Percentiles rank a stretch among this genome's conserved stretches.
These are phyloP conservation scores for Wickerhamiella infanticola DNA, from an alignment of 1,139 yeast species.

Conservation along the genomic window DNA sequence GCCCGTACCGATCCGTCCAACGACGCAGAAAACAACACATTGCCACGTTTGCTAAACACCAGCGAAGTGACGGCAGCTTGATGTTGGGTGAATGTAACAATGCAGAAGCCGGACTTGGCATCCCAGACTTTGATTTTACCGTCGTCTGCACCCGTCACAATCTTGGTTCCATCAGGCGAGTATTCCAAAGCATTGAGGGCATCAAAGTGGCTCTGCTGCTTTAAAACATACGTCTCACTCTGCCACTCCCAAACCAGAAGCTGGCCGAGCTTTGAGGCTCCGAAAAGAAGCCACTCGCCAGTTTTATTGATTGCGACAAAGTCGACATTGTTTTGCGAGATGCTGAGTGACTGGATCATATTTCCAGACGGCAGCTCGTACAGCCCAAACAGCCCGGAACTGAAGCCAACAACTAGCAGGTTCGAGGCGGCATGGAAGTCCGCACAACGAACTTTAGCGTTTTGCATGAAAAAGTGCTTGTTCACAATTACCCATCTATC, in stretches of 20 bases:
- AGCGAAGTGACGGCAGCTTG: slow-evolving; percentile 79
- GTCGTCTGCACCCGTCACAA: slow-evolving; percentile 91
- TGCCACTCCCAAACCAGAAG: slow-evolving; percentile 97
- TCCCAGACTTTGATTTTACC: slow-evolving; percentile 98
- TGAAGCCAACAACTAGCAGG: slow-evolving; percentile 75
- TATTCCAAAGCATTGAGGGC: slow-evolving; percentile 69
- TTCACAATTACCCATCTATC: slow-evolving; percentile 71
- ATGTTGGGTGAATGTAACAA: slow-evolving; percentile 85
- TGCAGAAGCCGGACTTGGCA: slow-evolving; percentile 77
- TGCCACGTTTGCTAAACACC: slow-evolving; percentile 74
- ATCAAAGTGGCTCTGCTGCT: slow-evolving; percentile 96
- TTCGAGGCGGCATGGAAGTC: slow-evolving; percentile 64
- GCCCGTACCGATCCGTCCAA: slow-evolving; percentile 96
- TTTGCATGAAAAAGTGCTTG: slow-evolving; percentile 56
- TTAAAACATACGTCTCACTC: slow-evolving; percentile 83
- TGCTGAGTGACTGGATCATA: slow-evolving; percentile 69
- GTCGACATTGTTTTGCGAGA: slow-evolving; percentile 85
- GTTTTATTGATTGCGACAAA: slow-evolving; percentile 63
- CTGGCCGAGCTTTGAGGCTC: slow-evolving; percentile 85
- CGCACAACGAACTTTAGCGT: slow-evolving; percentile 62
- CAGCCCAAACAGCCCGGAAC: slow-evolving; percentile 82
- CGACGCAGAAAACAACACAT: slow-evolving; percentile 79
- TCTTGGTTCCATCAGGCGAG: slow-evolving; percentile 87
- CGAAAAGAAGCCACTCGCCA: slow-evolving; percentile 97
- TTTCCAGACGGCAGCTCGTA: slow-evolving; percentile 72